Conservation (phyloP, 768 basidiomycete species). For the Phanerochaete sordida region DNA sequence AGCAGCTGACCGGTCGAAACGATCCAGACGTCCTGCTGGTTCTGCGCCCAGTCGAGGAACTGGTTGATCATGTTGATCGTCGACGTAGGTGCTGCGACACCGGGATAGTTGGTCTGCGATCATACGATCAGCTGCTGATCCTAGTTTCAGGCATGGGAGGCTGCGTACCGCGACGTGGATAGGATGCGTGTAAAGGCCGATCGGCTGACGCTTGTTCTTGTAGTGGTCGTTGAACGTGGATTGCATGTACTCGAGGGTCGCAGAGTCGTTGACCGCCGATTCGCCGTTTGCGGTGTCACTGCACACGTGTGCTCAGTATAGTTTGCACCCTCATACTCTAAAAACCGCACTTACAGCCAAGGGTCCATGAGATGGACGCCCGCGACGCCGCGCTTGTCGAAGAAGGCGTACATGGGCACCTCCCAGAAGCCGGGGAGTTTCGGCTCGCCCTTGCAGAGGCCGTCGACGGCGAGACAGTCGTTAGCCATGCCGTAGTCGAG, state of each 20-base stretch:
- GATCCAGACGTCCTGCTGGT: slow-evolving; percentile 71
- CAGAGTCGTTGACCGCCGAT: slow-evolving; percentile 48
- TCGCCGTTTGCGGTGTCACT: slow-evolving; percentile 56
- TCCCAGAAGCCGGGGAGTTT: slow-evolving; percentile 81
- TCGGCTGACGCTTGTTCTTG: slow-evolving; percentile 65
- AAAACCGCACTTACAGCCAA: slow-evolving; percentile 57
- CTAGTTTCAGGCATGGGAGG: background rate
- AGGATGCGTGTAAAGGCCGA: slow-evolving; percentile 80
- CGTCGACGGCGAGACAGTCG: slow-evolving; percentile 55
- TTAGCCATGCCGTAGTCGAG: slow-evolving; percentile 80
- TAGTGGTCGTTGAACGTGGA: slow-evolving; percentile 73
- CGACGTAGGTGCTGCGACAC: slow-evolving; percentile 43
- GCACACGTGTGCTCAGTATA: background rate
- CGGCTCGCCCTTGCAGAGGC: slow-evolving; percentile 65
- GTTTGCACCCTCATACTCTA: too few species aligned
- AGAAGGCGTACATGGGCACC: slow-evolving; percentile 79
- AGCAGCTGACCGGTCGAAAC: slow-evolving; percentile 70
- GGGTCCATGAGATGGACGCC: slow-evolving; percentile 80
- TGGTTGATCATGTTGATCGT: slow-evolving; percentile 74
- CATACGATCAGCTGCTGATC: background rate
- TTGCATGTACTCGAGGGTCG: slow-evolving; percentile 71
- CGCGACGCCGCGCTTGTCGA: slow-evolving; percentile 51
- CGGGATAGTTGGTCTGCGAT: slow-evolving; percentile 51
- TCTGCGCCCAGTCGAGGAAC: slow-evolving; percentile 81
- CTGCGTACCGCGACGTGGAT: slow-evolving; percentile 61